A percentile compares a stretch with the other conserved stretches of the same genome.
Conservation (phyloP, 768 basidiomycete genomes). For the Tricholoma matsutake region DNA sequence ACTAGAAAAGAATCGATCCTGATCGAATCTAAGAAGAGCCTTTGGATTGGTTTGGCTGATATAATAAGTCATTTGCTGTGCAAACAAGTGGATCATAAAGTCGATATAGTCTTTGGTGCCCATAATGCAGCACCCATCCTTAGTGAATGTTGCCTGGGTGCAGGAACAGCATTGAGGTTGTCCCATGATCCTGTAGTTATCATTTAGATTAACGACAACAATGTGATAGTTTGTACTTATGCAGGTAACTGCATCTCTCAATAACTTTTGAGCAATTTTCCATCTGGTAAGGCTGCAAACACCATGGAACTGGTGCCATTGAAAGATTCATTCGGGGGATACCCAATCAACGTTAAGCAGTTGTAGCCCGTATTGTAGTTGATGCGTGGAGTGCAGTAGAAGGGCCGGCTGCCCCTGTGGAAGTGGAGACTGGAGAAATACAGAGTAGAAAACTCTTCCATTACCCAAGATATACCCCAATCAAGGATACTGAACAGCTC, state of each 20-base stretch:
- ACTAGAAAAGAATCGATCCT: neutral
- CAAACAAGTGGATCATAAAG: neutral
- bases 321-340: neutral
- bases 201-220: neutral
- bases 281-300: neutral
- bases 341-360: neutral
- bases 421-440: neutral
- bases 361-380: neutral
- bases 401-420: neutral
- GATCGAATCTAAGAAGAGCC: neutral
- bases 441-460: neutral
- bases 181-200: neutral
- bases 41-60: neutral
- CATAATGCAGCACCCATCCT: neutral
- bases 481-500: neutral
- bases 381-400: neutral
- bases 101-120: neutral
- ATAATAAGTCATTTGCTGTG: constrained; percentile 1
- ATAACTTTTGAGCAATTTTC: neutral
- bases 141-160: neutral
- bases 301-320: neutral
- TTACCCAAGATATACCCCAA: neutral
- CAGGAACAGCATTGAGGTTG: neutral
- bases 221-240: neutral
- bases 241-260: neutral